Conservation (phyloP, 148 eudicot species). For the Fagopyrum homotropicum region DNA sequence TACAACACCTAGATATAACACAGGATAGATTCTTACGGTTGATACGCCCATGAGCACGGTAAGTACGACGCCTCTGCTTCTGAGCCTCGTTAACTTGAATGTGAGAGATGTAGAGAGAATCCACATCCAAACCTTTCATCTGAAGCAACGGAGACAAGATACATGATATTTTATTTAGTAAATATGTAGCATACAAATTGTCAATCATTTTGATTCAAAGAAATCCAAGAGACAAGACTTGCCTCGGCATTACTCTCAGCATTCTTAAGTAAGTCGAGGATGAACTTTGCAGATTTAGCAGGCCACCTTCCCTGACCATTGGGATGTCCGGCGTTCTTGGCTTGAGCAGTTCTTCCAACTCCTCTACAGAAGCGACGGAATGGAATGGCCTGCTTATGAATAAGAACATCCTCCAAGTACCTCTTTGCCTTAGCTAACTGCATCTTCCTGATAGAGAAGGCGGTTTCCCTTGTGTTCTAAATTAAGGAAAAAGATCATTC, state of each 20-base stretch:
- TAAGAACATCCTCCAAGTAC: slow-evolving; percentile 75
- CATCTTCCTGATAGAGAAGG: too few relatives aligned
- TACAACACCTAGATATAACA: not conserved
- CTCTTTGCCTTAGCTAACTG: slow-evolving; percentile 23
- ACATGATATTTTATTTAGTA: too few relatives aligned
- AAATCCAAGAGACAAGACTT: not conserved
- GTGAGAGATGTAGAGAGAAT: slow-evolving; percentile 45
- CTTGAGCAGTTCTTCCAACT: too few relatives aligned
- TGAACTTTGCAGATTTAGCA: too few relatives aligned
- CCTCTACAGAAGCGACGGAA: slow-evolving; percentile 78
- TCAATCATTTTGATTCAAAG: too few relatives aligned
- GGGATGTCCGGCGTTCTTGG: too few relatives aligned
- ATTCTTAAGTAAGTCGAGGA: too few relatives aligned
- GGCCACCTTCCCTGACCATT: too few relatives aligned
- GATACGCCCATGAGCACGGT: slow-evolving; percentile 6
- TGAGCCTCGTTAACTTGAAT: slow-evolving; percentile 47
- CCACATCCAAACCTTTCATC: slow-evolving; percentile 86
- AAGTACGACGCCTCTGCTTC: slow-evolving; percentile 28
- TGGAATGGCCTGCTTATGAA: slow-evolving; percentile 86
- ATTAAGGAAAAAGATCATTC: slow-evolving; percentile 11
- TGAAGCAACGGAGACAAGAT: slow-evolving; percentile 12
- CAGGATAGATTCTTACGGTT: slow-evolving; percentile 43
- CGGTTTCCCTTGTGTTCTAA: slow-evolving; percentile 29
- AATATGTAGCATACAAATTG: too few relatives aligned
- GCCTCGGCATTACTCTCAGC: too few relatives aligned